Evolutionary conservation across 2,329 filamentous ascomycete genomes (phyloP).

Genomic region (Triangularia setosa): DNA sequence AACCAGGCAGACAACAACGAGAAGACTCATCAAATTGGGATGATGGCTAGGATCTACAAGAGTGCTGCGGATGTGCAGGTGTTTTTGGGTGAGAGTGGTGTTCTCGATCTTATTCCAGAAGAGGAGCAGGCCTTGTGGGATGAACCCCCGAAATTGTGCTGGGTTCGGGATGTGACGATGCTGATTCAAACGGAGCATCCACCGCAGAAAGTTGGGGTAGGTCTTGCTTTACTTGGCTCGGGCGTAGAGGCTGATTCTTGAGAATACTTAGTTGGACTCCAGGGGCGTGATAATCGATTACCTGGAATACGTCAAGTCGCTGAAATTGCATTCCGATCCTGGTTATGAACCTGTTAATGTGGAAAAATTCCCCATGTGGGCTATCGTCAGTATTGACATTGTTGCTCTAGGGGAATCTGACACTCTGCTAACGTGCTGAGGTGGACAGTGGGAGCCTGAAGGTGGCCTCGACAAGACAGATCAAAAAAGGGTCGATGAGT

Average conservation of each 20-base stretch:
- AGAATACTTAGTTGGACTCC: not conserved
- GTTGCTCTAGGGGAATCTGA: no score
- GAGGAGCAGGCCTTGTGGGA: not conserved
- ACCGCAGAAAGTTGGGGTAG: not conserved
- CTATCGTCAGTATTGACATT: not conserved
- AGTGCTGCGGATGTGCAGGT: conserved; percentile 4
- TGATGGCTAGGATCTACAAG: conserved; percentile 12
- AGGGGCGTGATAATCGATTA: not conserved
- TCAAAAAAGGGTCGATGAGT: not conserved
- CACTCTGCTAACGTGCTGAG: not conserved
- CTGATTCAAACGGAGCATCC: not conserved
- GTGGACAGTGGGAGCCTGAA: not conserved
- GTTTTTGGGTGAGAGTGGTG: conserved; percentile 6
- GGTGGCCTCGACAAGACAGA: not conserved
- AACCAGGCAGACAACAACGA: conserved; percentile 9
- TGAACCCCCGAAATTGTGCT: not conserved
- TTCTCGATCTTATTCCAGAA: not conserved
- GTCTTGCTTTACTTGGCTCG: not conserved
- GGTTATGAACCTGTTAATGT: not conserved
- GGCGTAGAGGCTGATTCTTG: no score
- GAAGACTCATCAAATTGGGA: not conserved
- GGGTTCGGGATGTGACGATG: not conserved
- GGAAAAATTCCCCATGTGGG: not conserved
- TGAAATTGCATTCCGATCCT: not conserved
- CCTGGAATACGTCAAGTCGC: not conserved